phyloP scores from a whole-genome alignment of 2,329 filamentous ascomycete genomes.

The Alternaria consortialis region DNA sequence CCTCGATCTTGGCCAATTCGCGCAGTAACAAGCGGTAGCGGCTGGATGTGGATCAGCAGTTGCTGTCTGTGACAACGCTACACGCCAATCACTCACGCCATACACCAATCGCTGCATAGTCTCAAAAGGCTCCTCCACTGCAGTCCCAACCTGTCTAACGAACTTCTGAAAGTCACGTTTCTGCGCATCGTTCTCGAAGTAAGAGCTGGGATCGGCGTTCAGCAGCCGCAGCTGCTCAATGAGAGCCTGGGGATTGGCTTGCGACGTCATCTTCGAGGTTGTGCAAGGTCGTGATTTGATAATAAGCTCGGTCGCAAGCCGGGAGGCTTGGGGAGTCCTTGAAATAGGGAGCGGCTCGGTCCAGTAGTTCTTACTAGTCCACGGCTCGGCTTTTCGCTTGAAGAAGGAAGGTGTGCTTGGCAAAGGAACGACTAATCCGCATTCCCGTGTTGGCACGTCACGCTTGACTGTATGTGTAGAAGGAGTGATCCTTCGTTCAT shows the following conservation, averaged over 20 bases:
- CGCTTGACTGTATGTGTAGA: neutral
- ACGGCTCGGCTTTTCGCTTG: neutral
- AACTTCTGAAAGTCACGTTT: neutral
- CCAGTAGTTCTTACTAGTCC: neutral
- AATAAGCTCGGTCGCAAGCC: neutral
- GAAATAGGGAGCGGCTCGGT: neutral
- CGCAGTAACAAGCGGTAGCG: neutral
- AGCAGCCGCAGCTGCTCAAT: neutral
- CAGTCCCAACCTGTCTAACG: neutral
- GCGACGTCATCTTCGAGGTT: neutral
- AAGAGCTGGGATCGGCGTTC: neutral
- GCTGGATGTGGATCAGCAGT: neutral
- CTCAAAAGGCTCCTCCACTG: neutral
- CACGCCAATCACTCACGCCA: neutral
- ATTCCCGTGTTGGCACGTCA: neutral
- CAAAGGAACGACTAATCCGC: neutral
- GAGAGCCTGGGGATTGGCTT: neutral
- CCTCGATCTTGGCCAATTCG: neutral
- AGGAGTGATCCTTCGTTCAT: neutral
- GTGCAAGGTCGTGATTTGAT: neutral
- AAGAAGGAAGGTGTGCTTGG: neutral
- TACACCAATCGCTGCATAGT: neutral
- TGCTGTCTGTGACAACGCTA: neutral
- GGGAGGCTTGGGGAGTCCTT: neutral
- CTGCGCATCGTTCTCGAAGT: neutral